phyloP scores from a whole-genome alignment of 106 monocot genomes.

The Apostasia shenzhenica region DNA sequence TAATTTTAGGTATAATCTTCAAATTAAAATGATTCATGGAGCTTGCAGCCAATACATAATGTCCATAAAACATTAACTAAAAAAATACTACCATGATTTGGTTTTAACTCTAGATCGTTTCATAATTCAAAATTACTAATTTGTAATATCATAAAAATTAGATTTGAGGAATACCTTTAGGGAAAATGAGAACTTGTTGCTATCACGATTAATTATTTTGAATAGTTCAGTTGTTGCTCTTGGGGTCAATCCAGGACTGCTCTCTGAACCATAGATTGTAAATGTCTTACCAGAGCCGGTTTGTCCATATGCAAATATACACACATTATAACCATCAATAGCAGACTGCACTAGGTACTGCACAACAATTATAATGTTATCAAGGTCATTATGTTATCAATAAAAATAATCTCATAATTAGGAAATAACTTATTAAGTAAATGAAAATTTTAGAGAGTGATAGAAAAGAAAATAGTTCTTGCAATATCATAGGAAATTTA shows the following conservation, averaged over 20 bases:
- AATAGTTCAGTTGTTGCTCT: slow-evolving; percentile 82
- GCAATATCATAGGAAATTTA: slow-evolving; percentile 7
- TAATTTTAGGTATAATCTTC: too few relatives aligned
- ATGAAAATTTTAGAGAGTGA: background rate
- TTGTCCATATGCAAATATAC: slow-evolving; percentile 99
- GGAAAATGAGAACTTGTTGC: slow-evolving; percentile 83
- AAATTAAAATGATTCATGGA: too few relatives aligned
- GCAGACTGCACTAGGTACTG: slow-evolving; percentile 99
- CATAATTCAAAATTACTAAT: too few relatives aligned
- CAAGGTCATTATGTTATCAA: background rate
- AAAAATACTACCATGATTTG: too few relatives aligned
- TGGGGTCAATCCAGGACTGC: slow-evolving; percentile 80
- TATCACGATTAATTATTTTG: slow-evolving; percentile 72
- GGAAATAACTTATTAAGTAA: too few relatives aligned
- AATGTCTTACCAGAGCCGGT: slow-evolving; percentile 99
- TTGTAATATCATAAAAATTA: background rate
- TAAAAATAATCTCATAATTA: slow-evolving; percentile 1
- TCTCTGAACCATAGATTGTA: slow-evolving; percentile 90
- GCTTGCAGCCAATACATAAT: too few relatives aligned
- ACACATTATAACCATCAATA: slow-evolving; percentile 97
- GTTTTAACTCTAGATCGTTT: too few relatives aligned
- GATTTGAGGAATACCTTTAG: slow-evolving; percentile 52
- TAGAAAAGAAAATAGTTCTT: background rate
- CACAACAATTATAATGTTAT: slow-evolving; percentile 1
- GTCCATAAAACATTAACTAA: too few relatives aligned